Evolutionary conservation across 805 yeast species (phyloP).

Genomic region (Lipomyces sp.): DNA sequence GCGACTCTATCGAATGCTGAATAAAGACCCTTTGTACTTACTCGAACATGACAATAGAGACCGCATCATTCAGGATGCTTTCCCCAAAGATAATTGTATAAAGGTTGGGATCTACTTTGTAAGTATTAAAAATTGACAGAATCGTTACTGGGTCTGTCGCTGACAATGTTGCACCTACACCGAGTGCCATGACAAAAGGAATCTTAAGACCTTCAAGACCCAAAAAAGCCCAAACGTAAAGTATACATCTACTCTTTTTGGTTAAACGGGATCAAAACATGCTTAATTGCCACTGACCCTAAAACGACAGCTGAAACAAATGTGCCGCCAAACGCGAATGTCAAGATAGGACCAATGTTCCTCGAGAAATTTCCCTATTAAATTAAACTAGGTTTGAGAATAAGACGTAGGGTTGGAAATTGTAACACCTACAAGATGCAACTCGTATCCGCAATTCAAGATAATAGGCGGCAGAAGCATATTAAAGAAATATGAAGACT

Average conservation of each 20-base stretch:
- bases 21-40: constrained; percentile 6
- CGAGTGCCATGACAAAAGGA: constrained; percentile 95
- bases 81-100: constrained; percentile 98
- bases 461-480: constrained; percentile 94
- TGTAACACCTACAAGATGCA: constrained; percentile 59
- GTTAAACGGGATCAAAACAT: not conserved
- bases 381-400: not conserved
- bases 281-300: constrained; percentile 63
- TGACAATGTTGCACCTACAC: constrained; percentile 95
- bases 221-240: constrained; percentile 82
- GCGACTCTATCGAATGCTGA: not conserved
- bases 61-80: constrained; percentile 93
- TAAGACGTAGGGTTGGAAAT: not conserved
- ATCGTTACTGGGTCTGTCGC: constrained; percentile 99
- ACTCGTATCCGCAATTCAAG: constrained; percentile 92
- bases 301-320: constrained; percentile 87
- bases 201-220: constrained; percentile 88
- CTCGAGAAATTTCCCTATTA: constrained; percentile 82
- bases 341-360: constrained; percentile 85
- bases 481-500: constrained; percentile 91
- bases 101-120: constrained; percentile 95
- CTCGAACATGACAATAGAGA: constrained; percentile 97
- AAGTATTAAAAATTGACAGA: constrained; percentile 92
- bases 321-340: constrained; percentile 97
- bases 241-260: constrained; percentile 17